Evolutionary conservation across 2,329 filamentous ascomycete genomes (phyloP).

Genomic region (Alternaria postmessia): DNA sequence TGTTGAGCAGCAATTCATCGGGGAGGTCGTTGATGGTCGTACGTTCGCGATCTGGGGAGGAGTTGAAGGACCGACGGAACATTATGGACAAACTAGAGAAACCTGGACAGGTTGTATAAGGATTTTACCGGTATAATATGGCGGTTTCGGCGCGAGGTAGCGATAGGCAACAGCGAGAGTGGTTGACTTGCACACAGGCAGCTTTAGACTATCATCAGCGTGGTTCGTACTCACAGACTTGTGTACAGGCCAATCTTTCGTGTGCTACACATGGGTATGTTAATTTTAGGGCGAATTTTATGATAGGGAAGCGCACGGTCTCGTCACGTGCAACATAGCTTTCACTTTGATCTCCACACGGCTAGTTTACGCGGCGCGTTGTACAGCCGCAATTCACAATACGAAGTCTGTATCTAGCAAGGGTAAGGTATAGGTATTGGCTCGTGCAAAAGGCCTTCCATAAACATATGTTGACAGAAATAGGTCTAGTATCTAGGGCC

Average conservation of each 20-base stretch:
- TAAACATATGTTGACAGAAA: neutral
- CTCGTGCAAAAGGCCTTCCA: neutral
- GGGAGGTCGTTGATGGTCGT: slow-evolving; percentile 21
- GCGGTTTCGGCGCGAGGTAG: neutral
- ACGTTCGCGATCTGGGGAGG: neutral
- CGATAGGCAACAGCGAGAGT: neutral
- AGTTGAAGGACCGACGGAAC: neutral
- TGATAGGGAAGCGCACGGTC: neutral
- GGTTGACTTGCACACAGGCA: neutral
- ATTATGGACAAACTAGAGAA: neutral
- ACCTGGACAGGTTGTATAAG: neutral
- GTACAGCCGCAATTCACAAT: too few species aligned
- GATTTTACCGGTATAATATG: neutral
- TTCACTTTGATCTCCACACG: neutral
- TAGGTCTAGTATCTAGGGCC: neutral
- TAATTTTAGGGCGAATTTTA: neutral
- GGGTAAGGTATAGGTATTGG: neutral
- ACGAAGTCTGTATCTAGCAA: neutral
- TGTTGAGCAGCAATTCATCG: slow-evolving; percentile 24
- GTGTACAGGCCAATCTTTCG: fast-evolving
- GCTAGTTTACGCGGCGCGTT: neutral
- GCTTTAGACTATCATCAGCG: neutral
- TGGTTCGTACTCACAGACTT: neutral
- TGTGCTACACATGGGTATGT: neutral
- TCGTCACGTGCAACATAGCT: neutral